Evolutionary conservation across 257 asterid genomes (phyloP).

Genomic region (Solanum peruvianum): DNA sequence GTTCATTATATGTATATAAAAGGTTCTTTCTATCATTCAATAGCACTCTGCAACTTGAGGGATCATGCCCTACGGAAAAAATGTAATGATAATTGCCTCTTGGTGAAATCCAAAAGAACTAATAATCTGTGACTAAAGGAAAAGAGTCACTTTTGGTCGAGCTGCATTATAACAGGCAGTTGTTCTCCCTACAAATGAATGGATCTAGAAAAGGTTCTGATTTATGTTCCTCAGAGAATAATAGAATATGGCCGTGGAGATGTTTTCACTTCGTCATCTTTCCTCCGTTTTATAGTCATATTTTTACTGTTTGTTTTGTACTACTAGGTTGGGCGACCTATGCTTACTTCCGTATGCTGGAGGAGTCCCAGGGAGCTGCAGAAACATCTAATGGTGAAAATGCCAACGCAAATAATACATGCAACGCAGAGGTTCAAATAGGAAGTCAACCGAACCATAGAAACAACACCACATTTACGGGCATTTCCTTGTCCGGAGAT

Average conservation of each 20-base stretch:
- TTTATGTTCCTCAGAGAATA: not conserved
- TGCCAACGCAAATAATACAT: constrained; percentile 2
- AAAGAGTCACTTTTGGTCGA: not conserved
- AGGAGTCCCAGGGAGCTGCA: constrained; percentile 16
- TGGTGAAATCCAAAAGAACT: not conserved
- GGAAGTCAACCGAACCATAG: constrained; percentile 25
- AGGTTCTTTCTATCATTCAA: not conserved
- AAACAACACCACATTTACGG: constrained; percentile 4
- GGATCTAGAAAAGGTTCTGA: not conserved
- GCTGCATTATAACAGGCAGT: not conserved
- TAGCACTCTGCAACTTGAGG: not conserved
- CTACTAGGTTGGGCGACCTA: constrained; percentile 59
- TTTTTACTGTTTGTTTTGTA: not conserved
- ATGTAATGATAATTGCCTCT: not conserved
- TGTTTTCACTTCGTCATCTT: not conserved
- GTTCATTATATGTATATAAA: not conserved
- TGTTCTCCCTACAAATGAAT: not conserved
- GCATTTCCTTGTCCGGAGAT: constrained; percentile 1
- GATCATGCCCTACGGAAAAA: not conserved
- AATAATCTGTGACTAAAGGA: not conserved
- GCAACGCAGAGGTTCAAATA: constrained; percentile 6
- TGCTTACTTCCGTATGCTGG: constrained; percentile 40
- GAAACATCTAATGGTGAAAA: not conserved
- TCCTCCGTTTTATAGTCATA: not conserved
- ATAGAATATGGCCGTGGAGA: not conserved